phyloP scores from a whole-genome alignment of 2,329 filamentous ascomycete species.

The Pseudocercospora crystallina region DNA sequence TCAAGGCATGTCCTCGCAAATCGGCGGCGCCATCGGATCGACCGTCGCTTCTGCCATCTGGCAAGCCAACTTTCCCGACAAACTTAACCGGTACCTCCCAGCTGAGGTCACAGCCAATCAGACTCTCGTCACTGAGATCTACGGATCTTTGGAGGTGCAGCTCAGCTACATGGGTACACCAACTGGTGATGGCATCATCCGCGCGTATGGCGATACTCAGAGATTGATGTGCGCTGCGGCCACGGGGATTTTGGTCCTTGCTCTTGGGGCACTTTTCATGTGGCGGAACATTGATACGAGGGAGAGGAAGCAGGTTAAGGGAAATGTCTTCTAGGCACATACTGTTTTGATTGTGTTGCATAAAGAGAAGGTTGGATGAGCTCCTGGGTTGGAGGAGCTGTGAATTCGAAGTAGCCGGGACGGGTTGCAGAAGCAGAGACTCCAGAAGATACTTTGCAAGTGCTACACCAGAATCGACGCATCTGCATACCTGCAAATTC shows the following conservation, averaged over 20 bases:
- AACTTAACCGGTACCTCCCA: constrained; percentile 45
- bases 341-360: neutral
- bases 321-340: constrained; percentile 29
- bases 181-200: constrained; percentile 45
- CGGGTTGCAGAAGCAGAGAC: too few relatives aligned
- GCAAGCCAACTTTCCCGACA: constrained; percentile 29
- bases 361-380: neutral
- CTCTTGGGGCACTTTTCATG: constrained; percentile 30
- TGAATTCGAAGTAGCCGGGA: too few relatives aligned
- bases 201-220: constrained; percentile 51
- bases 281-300: constrained; percentile 38
- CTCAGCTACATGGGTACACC: constrained; percentile 44
- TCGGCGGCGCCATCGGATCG: constrained; percentile 37
- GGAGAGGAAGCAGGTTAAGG: constrained; percentile 38
- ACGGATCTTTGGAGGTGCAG: constrained; percentile 37
- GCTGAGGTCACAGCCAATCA: constrained; percentile 35
- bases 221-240: constrained; percentile 42
- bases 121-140: constrained; percentile 35
- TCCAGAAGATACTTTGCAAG: too few relatives aligned
- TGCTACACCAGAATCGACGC: too few relatives aligned
- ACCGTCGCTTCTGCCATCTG: constrained; percentile 38
- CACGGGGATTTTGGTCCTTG: constrained; percentile 32
- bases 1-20: constrained; percentile 33
- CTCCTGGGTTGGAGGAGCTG: too few relatives aligned
- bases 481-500: too few relatives aligned